These are phyloP conservation scores for Aspergillus eucalypticola DNA, from an alignment of 2,329 filamentous ascomycete genomes.

Conservation along the genomic window DNA sequence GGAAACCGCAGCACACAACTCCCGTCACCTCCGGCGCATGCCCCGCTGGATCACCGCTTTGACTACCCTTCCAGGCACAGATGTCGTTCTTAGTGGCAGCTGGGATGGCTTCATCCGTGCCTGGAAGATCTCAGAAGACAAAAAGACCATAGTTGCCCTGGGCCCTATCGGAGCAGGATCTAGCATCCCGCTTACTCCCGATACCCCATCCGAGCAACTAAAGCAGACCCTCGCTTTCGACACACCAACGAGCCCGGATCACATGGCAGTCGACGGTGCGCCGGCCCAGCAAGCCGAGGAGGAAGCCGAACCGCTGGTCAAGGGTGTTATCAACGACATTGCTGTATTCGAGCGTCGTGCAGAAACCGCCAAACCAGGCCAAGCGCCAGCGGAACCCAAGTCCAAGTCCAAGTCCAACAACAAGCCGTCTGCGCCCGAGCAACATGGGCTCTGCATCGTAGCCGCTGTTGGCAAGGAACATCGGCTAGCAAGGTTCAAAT, in stretches of 20 bases:
- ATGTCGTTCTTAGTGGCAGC: slow-evolving; percentile 85
- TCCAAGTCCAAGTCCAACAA: slow-evolving; percentile 21
- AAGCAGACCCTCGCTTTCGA: slow-evolving; percentile 36
- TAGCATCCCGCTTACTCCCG: slow-evolving; percentile 17
- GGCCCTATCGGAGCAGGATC: slow-evolving; percentile 61
- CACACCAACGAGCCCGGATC: slow-evolving; percentile 30
- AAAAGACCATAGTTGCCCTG: slow-evolving; percentile 70
- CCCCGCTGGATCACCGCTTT: slow-evolving; percentile 91
- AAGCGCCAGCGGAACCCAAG: slow-evolving; percentile 24
- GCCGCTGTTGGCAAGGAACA: slow-evolving; percentile 87
- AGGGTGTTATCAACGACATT: slow-evolving; percentile 85
- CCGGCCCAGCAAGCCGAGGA: slow-evolving; percentile 18
- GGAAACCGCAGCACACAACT: slow-evolving; percentile 50
- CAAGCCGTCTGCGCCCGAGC: slow-evolving; percentile 43
- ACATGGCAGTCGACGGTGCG: slow-evolving; percentile 23
- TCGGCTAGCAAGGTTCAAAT: slow-evolving; percentile 78
- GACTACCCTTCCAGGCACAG: slow-evolving; percentile 81
- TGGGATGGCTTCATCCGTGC: slow-evolving; percentile 88
- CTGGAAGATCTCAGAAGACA: slow-evolving; percentile 84
- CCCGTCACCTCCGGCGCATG: slow-evolving; percentile 55
- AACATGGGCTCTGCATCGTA: slow-evolving; percentile 72
- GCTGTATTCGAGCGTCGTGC: slow-evolving; percentile 77
- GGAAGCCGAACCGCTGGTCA: slow-evolving; percentile 49
- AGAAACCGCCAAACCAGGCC: slow-evolving; percentile 29
- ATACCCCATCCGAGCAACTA: slow-evolving; percentile 36